Evolutionary conservation across 495 filamentous ascomycete genomes (phyloP).

Genomic region (Neurospora sublineolata): DNA sequence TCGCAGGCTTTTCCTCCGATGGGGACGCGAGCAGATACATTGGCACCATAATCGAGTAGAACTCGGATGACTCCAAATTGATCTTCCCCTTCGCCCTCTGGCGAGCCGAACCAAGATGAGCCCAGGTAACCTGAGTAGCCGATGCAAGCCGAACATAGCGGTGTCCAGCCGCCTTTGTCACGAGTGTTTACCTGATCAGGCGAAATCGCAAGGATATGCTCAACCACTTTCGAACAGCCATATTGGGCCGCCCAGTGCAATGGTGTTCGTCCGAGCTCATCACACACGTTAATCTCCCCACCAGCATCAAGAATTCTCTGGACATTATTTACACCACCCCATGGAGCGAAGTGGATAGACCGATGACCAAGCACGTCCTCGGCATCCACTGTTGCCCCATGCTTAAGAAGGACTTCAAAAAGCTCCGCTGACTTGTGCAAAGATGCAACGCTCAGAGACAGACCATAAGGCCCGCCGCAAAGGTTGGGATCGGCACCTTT

Average conservation of each 20-base stretch:
- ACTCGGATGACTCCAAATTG: neutral
- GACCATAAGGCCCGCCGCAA: neutral
- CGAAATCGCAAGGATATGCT: neutral
- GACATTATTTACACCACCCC: neutral
- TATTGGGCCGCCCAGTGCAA: neutral
- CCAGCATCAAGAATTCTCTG: neutral
- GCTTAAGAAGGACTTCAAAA: neutral
- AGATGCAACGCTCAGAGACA: neutral
- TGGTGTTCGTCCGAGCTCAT: neutral
- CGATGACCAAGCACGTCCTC: neutral
- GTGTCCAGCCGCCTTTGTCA: neutral
- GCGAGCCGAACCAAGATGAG: rapidly evolving
- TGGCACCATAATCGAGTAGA: neutral
- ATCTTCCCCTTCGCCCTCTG: neutral
- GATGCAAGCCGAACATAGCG: neutral
- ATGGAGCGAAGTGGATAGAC: neutral
- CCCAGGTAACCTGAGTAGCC: neutral
- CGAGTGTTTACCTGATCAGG: neutral
- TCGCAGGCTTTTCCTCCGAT: neutral
- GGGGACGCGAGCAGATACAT: neutral
- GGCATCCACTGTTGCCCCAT: neutral
- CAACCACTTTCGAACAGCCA: neutral
- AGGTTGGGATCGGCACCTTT: neutral
- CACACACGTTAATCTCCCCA: neutral
- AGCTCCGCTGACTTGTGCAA: neutral